Percentiles rank a stretch among this genome's conserved stretches.
phyloP scores from a whole-genome alignment of 2,329 filamentous ascomycete genomes.

The Aspergillus transmontanensis region DNA sequence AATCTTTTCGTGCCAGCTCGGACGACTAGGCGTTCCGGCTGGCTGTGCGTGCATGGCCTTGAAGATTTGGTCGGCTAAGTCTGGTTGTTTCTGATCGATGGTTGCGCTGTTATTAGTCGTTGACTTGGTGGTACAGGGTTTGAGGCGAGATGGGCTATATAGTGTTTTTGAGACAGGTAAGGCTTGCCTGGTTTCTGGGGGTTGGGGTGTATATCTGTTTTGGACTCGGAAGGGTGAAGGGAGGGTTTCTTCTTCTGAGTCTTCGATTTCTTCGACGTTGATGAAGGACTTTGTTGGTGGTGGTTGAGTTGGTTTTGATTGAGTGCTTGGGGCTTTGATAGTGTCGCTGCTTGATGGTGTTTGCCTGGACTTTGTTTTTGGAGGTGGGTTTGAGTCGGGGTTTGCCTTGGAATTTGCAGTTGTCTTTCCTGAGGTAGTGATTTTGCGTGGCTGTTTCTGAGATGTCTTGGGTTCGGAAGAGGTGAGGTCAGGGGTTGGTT shows the following conservation, averaged over 20 bases:
- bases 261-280: slow-evolving; percentile 41
- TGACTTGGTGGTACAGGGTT: not conserved
- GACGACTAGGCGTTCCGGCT: slow-evolving; percentile 39
- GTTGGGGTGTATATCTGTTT: slow-evolving; percentile 17
- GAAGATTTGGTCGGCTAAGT: slow-evolving; percentile 53
- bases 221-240: slow-evolving; percentile 31
- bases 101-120: not conserved
- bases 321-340: slow-evolving; percentile 4
- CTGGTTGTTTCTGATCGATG: slow-evolving; percentile 27
- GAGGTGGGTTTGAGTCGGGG: slow-evolving; percentile 5
- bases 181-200: slow-evolving; percentile 8
- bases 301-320: not conserved
- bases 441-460: slow-evolving; percentile 4
- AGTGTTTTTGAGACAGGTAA: slow-evolving; percentile 15
- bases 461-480: not conserved
- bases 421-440: not conserved
- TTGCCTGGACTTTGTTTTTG: not conserved
- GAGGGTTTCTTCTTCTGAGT: slow-evolving; percentile 38
- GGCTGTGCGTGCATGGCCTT: slow-evolving; percentile 49
- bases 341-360: not conserved
- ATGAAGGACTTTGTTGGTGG: slow-evolving; percentile 20
- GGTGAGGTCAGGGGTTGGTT: not conserved
- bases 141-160: slow-evolving; percentile 14
- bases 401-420: slow-evolving; percentile 18
- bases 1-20: slow-evolving; percentile 89